Evolutionary conservation across 208 protist genomes (phyloP), one percentile per base, ranked within the genome.

Genomic region (Leishmania gerbilli): DNA sequence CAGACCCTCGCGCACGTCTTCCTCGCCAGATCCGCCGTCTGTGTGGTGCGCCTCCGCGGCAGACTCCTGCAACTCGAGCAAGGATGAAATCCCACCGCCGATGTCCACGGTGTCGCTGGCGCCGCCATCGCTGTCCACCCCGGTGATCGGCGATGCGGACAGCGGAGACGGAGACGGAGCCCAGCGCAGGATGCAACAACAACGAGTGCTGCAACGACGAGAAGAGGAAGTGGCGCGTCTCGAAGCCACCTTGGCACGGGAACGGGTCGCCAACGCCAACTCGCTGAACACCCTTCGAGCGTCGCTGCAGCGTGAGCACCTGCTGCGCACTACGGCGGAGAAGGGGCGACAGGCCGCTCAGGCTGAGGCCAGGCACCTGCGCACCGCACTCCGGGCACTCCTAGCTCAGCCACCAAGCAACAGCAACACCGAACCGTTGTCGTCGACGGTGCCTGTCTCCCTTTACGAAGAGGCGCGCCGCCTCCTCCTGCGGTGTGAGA

Each of bases 281-380:
- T 76, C 83, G 11, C 67, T 83, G 34, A 56, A 84, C 34, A 56
- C 72, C 3, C 27, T 86, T 47, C 49, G 80, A 78, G 81, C 81
- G 3, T 77, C 83, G 0, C 76, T 89, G 62, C 71, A 77, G 31
- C 80, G 85, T 4, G 85, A 89, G 72, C 81, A 45, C 11, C 65
- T 58, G 34, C 75, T 81, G 76, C 85, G 85, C 56, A 67, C 65
- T 17, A 45, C 79, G 42, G 78, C 80, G 19, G 85, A 88, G 79
- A 24, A 76, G 40, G 76, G 80, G 69, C 53, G 77, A 58, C 76
- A 77, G 19, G 19, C 21, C 0, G 42, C 72, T 24, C 67, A 62
- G 19, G 67, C 34, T 1, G 79, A 89, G 49, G 71, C 68, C 42
- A 62, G 76, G n/a, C 79, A 83, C 37, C 76, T 88, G 76, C 83